phyloP scores from a whole-genome alignment of 2,329 filamentous ascomycete species.

The Allantophomopsis lycopodina region DNA sequence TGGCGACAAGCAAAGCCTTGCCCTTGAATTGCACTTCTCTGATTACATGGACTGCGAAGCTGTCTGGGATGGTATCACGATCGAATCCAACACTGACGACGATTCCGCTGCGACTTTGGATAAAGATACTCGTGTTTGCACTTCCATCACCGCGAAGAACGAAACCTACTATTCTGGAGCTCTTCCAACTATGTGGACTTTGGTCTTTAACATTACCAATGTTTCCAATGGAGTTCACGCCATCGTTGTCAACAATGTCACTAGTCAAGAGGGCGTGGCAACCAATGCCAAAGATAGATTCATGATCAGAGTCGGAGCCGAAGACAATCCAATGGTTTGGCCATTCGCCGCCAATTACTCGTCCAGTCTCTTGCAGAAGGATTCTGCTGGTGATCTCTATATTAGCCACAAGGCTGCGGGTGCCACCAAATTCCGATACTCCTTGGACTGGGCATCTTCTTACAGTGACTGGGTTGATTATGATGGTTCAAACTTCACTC shows the following conservation, averaged over 20 bases:
- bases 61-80: constrained; percentile 31
- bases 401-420: constrained; percentile 43
- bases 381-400: constrained; percentile 21
- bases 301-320: constrained; percentile 42
- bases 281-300: constrained; percentile 36
- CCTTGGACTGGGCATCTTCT: constrained; percentile 18
- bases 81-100: constrained; percentile 36
- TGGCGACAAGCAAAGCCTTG: constrained; percentile 30
- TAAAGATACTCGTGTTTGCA: constrained; percentile 11
- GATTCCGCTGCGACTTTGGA: constrained; percentile 29
- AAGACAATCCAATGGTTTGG: constrained; percentile 45
- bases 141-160: constrained; percentile 24
- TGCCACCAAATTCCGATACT: constrained; percentile 35
- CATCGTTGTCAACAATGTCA: constrained; percentile 21
- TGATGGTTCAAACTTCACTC: constrained; percentile 29
- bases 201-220: constrained; percentile 33
- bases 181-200: constrained; percentile 38
- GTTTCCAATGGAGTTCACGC: constrained; percentile 47
- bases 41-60: constrained; percentile 42
- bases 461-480: constrained; percentile 41
- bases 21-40: constrained; percentile 42
- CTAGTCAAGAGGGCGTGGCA: constrained; percentile 21
- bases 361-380: constrained; percentile 29
- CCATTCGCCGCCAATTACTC: constrained; percentile 42
- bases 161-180: constrained; percentile 30